These are phyloP conservation scores for Lasiodiplodia citricola DNA, from an alignment of 2,329 filamentous ascomycete species.

Conservation along the genomic window DNA sequence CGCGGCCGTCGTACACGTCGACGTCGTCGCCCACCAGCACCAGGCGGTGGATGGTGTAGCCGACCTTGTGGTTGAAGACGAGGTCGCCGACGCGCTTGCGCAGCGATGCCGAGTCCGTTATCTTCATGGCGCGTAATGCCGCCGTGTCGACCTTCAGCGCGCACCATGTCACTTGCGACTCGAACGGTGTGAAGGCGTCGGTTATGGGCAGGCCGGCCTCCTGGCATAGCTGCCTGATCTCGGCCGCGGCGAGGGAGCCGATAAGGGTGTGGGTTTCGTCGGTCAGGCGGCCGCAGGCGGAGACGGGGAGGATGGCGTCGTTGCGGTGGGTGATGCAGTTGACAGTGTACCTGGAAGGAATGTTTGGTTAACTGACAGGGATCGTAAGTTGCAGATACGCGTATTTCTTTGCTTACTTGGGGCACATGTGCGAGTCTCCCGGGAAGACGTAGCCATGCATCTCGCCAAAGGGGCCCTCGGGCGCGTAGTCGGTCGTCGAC, in stretches of 20 bases:
- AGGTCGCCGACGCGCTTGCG: slow-evolving; percentile 49
- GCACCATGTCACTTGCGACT: slow-evolving; percentile 56
- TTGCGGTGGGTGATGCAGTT: slow-evolving; percentile 56
- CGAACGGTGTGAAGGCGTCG: slow-evolving; percentile 53
- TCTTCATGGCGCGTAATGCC: not conserved
- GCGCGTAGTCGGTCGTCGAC: slow-evolving; percentile 50
- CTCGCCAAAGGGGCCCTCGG: slow-evolving; percentile 59
- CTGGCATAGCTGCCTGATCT: slow-evolving; percentile 46
- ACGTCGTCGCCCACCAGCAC: slow-evolving; percentile 57
- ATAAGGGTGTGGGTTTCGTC: slow-evolving; percentile 55
- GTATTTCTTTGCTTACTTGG: slow-evolving; percentile 39
- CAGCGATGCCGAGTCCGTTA: not conserved
- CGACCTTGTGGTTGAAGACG: slow-evolving; percentile 51
- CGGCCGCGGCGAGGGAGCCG: slow-evolving; percentile 50
- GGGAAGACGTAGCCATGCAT: slow-evolving; percentile 50
- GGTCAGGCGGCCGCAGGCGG: slow-evolving; percentile 47
- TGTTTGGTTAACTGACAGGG: not conserved
- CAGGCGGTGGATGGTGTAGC: slow-evolving; percentile 51
- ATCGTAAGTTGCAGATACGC: too few species aligned
- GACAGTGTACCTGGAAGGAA: slow-evolving; percentile 38
- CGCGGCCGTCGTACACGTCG: slow-evolving; percentile 52
- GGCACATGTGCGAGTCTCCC: slow-evolving; percentile 46
- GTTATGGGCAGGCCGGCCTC: slow-evolving; percentile 49
- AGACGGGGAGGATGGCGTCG: slow-evolving; percentile 56
- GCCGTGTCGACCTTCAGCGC: slow-evolving; percentile 34